phyloP scores from a whole-genome alignment of 1,284 basidiomycete genomes.

The Malassezia japonica region DNA sequence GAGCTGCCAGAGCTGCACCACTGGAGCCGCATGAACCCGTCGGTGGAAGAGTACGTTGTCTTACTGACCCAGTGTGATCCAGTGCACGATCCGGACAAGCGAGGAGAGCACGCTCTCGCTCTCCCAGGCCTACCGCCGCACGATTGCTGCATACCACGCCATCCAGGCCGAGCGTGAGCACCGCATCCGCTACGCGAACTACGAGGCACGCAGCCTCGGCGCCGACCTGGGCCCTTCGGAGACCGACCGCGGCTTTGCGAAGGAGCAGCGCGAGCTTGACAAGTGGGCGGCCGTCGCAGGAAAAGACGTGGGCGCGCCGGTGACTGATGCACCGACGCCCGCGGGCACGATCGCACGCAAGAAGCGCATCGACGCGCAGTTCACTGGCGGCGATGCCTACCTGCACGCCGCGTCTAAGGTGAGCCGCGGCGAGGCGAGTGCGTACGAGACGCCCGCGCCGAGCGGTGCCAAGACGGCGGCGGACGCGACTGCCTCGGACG shows the following conservation, averaged over 20 bases:
- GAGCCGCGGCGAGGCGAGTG: neutral
- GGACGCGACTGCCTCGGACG: slow-evolving; percentile 5
- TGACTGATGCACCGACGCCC: neutral
- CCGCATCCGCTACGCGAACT: slow-evolving; percentile 62
- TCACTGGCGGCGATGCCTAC: slow-evolving; percentile 11
- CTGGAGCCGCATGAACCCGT: slow-evolving; percentile 59
- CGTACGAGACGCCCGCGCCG: neutral
- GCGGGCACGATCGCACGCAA: neutral
- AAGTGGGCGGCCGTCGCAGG: slow-evolving; percentile 29
- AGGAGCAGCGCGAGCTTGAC: slow-evolving; percentile 32
- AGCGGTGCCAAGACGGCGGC: neutral
- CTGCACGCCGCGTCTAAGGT: slow-evolving; percentile 1
- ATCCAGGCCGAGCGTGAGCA: slow-evolving; percentile 59
- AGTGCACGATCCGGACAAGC: slow-evolving; percentile 70
- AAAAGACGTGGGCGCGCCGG: slow-evolving; percentile 1
- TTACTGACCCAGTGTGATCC: slow-evolving; percentile 58
- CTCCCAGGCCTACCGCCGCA: slow-evolving; percentile 63
- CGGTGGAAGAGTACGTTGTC: slow-evolving; percentile 72
- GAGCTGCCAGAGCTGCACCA: slow-evolving; percentile 67
- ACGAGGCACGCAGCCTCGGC: slow-evolving; percentile 72
- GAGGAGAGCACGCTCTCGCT: slow-evolving; percentile 60
- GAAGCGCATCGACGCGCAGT: slow-evolving; percentile 6
- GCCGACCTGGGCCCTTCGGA: slow-evolving; percentile 56
- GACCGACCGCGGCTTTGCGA: slow-evolving; percentile 34
- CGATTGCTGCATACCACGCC: slow-evolving; percentile 32